phyloP scores from a whole-genome alignment of 768 basidiomycete species.

The Lentinula sp. region DNA sequence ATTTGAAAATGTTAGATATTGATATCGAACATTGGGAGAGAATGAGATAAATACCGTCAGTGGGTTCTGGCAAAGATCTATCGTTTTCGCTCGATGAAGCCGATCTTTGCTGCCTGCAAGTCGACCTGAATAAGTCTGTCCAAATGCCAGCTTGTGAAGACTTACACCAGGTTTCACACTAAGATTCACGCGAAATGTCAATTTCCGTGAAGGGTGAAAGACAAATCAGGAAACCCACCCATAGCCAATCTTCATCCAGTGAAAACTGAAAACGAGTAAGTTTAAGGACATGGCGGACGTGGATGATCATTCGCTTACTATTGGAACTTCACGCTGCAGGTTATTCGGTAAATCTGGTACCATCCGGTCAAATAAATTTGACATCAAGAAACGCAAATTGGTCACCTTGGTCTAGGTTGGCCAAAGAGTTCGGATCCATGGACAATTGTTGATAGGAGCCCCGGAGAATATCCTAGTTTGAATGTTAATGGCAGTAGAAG shows the following conservation, averaged over 20 bases:
- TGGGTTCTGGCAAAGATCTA: slow-evolving; percentile 96
- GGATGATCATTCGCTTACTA: slow-evolving; percentile 47
- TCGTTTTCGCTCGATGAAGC: slow-evolving; percentile 76
- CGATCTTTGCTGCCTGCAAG: slow-evolving; percentile 73
- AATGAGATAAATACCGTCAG: slow-evolving; percentile 61
- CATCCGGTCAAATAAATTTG: neutral
- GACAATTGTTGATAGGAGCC: slow-evolving; percentile 92
- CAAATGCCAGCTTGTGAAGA: slow-evolving; percentile 4
- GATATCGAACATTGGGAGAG: neutral
- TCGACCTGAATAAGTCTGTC: neutral
- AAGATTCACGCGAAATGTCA: slow-evolving; percentile 3
- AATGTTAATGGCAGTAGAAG: neutral
- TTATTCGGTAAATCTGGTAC: slow-evolving; percentile 88
- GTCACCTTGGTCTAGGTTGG: slow-evolving; percentile 90
- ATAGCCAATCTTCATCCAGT: slow-evolving; percentile 90
- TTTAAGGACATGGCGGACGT: neutral
- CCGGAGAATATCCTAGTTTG: slow-evolving; percentile 70
- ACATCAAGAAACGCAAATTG: neutral
- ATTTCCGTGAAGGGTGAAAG: neutral
- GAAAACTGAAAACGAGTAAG: slow-evolving; percentile 52
- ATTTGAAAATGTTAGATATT: neutral
- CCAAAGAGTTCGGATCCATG: slow-evolving; percentile 88
- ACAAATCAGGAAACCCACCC: slow-evolving; percentile 48
- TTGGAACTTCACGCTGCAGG: slow-evolving; percentile 86
- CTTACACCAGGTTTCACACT: slow-evolving; percentile 99